Conservation (phyloP, 2,329 filamentous ascomycete species). For the Knoxdaviesia capensis region DNA sequence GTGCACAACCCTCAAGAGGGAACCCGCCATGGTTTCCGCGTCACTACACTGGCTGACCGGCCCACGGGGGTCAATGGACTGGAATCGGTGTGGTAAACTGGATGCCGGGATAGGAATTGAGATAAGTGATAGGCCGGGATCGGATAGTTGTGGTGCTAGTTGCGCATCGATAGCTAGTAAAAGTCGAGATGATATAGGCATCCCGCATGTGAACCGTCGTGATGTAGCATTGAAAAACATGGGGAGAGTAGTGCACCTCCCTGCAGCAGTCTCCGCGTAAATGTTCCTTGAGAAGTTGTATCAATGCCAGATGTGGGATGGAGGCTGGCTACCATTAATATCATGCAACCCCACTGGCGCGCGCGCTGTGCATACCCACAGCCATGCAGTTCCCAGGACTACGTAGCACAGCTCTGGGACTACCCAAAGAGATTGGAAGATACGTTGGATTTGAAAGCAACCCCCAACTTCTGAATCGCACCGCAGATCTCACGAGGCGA, state of each 20-base stretch:
- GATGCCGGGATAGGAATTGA: not conserved
- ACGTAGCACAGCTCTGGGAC: not conserved
- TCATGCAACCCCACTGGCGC: no score
- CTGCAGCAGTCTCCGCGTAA: no score
- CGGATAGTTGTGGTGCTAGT: not conserved
- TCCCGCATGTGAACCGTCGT: no score
- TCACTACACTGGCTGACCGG: slow-evolving; percentile 18
- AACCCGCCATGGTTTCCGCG: slow-evolving; percentile 18
- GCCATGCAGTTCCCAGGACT: not conserved
- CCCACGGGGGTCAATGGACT: slow-evolving; percentile 17
- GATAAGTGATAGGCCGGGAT: not conserved
- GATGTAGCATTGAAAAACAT: no score
- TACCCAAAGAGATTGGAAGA: not conserved
- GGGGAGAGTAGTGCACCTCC: no score
- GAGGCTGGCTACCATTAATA: no score
- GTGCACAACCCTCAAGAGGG: slow-evolving; percentile 18
- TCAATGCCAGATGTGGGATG: no score
- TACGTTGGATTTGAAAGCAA: not conserved
- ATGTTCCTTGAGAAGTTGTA: no score
- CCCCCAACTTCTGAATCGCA: no score
- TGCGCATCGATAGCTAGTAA: no score
- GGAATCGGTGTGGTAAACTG: slow-evolving; percentile 14
- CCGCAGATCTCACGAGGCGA: no score
- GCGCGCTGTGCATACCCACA: not conserved
- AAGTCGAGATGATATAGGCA: no score